These are phyloP conservation scores for Exophiala sideris DNA, from an alignment of 2,329 filamentous ascomycete species.

Conservation along the genomic window DNA sequence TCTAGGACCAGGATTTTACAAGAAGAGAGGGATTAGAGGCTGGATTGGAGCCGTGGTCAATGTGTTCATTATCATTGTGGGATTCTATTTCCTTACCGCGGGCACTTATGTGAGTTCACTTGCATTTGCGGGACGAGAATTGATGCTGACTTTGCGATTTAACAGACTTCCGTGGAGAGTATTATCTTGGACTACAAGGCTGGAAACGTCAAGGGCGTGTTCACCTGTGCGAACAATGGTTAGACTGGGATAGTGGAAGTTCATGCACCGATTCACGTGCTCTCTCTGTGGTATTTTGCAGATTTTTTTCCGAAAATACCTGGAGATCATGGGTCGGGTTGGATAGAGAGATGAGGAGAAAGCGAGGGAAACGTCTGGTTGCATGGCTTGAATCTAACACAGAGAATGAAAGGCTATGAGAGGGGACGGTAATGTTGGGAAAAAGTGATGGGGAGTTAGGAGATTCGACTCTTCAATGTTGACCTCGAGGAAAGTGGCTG, in stretches of 20 bases:
- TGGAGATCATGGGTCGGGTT: too few relatives aligned
- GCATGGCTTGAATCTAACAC: too few relatives aligned
- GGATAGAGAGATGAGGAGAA: too few relatives aligned
- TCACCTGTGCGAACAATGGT: conserved; percentile 61
- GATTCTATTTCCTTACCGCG: conserved; percentile 74
- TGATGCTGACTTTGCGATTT: not conserved
- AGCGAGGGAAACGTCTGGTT: too few relatives aligned
- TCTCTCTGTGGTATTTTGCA: too few relatives aligned
- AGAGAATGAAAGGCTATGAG: too few relatives aligned
- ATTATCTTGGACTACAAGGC: conserved; percentile 65
- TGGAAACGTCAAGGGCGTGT: conserved; percentile 65
- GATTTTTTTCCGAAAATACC: too few relatives aligned
- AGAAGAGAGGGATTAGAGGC: conserved; percentile 40
- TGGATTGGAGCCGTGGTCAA: conserved; percentile 58
- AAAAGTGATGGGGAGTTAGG: too few relatives aligned
- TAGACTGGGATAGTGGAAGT: not conserved
- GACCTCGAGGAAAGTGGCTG: too few relatives aligned
- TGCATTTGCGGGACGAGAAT: not conserved
- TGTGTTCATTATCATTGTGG: conserved; percentile 66
- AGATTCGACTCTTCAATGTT: too few relatives aligned
- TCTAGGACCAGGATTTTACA: conserved; percentile 40
- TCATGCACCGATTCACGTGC: too few relatives aligned
- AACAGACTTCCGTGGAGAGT: conserved; percentile 42
- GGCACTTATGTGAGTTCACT: conserved; percentile 66
- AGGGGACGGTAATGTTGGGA: too few relatives aligned